Evolutionary conservation across 1,284 basidiomycete genomes (phyloP).

Genomic region (Marasmius oreades): DNA sequence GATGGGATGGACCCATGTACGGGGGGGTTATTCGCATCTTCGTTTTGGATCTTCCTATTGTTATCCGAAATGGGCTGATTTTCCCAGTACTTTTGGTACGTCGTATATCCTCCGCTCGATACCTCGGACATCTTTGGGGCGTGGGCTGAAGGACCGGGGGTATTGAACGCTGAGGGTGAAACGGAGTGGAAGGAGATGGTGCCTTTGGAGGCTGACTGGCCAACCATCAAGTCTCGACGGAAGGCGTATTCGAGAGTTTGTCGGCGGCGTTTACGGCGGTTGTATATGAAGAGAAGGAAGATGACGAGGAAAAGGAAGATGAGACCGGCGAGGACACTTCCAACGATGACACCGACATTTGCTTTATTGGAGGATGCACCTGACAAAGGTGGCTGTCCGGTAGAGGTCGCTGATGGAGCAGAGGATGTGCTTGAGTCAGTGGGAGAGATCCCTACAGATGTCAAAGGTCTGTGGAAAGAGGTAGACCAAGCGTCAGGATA

Average conservation of each 20-base stretch:
- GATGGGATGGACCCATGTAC: background rate
- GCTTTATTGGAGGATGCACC: background rate
- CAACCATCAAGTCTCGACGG: background rate
- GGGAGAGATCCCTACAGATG: background rate
- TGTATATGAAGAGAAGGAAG: slow-evolving; percentile 1
- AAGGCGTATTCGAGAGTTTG: background rate
- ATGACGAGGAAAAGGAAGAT: background rate
- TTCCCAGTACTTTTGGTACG: background rate
- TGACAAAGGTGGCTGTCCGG: background rate
- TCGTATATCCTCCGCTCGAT: background rate
- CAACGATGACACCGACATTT: background rate
- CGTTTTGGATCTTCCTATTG: background rate
- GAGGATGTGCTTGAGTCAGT: background rate
- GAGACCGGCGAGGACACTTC: background rate
- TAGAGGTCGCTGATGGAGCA: background rate
- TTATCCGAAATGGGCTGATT: background rate
- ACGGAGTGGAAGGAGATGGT: too few species aligned
- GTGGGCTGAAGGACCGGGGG: too few species aligned
- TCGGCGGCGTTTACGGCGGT: background rate
- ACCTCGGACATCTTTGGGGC: too few species aligned
- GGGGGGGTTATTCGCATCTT: background rate
- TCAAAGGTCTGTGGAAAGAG: background rate
- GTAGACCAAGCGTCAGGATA: background rate
- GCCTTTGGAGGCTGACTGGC: too few species aligned
- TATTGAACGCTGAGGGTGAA: too few species aligned